Percentiles rank a stretch among this genome's conserved stretches.
Evolutionary conservation across 176 grass and related monocot species (phyloP).

Genomic region (Eleusine indica): DNA sequence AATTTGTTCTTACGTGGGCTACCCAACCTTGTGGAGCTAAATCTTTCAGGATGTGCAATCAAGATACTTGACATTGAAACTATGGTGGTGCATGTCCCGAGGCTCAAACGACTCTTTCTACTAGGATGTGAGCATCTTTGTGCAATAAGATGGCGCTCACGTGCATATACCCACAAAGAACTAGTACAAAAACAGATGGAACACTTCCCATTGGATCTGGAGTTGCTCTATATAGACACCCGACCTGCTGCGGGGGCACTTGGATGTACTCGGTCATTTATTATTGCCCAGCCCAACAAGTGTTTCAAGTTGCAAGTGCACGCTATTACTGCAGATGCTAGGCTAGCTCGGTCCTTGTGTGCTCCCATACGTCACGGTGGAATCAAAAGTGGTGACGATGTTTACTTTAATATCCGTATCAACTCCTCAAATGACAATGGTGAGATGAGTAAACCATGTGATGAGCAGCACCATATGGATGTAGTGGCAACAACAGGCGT

Average conservation of each 20-base stretch:
- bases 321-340: background rate
- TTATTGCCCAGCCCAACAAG: background rate
- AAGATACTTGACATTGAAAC: conserved; percentile 10
- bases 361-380: background rate
- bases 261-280: background rate
- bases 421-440: background rate
- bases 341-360: background rate
- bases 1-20: background rate
- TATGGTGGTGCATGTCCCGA: background rate
- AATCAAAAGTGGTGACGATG: too few species aligned
- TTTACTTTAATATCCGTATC: background rate
- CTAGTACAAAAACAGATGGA: too few species aligned
- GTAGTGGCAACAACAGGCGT: too few species aligned
- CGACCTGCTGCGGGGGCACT: background rate
- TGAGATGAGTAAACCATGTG: too few species aligned
- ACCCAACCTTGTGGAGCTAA: conserved; percentile 2
- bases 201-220: background rate
- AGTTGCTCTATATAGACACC: conserved; percentile 12
- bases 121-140: background rate
- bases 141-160: background rate
- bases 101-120: conserved; percentile 10
- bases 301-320: background rate
- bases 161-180: too few species aligned
- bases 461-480: background rate
- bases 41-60: conserved; percentile 13